Evolutionary conservation across 495 filamentous ascomycete species (phyloP).

Genomic region (Bacidia rubella): DNA sequence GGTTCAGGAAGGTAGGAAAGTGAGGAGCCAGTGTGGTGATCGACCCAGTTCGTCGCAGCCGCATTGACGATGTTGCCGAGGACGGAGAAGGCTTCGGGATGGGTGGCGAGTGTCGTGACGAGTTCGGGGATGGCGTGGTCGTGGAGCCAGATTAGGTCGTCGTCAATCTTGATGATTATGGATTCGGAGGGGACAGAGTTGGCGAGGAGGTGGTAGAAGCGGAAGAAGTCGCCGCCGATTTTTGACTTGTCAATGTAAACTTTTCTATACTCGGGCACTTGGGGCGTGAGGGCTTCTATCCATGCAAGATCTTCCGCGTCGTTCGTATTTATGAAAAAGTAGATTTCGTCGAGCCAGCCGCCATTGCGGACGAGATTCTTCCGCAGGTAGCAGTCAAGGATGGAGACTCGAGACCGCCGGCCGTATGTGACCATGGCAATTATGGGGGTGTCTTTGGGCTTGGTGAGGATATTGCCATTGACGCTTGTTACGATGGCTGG

Average conservation of each 20-base stretch:
- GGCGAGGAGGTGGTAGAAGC: slow-evolving; percentile 20
- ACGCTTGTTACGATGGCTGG: too few species aligned
- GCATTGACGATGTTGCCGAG: slow-evolving; percentile 33
- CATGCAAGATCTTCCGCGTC: slow-evolving; percentile 28
- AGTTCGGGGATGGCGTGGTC: slow-evolving; percentile 29
- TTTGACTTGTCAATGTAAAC: slow-evolving; percentile 16
- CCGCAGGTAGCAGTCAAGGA: slow-evolving; percentile 33
- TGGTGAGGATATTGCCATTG: too few species aligned
- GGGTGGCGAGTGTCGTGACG: slow-evolving; percentile 24
- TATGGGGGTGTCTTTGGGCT: slow-evolving; percentile 23
- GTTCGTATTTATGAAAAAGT: slow-evolving; percentile 30
- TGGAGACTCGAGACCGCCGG: slow-evolving; percentile 27
- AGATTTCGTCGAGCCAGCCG: slow-evolving; percentile 32
- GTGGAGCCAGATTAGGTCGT: slow-evolving; percentile 32
- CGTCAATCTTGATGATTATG: slow-evolving; percentile 36
- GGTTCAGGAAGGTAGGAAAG: slow-evolving; percentile 30
- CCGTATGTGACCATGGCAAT: slow-evolving; percentile 34
- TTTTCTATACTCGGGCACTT: slow-evolving; percentile 5
- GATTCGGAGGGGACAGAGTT: slow-evolving; percentile 24
- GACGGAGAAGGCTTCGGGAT: slow-evolving; percentile 28
- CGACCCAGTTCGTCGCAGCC: slow-evolving; percentile 27
- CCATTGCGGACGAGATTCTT: slow-evolving; percentile 31
- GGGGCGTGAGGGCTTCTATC: slow-evolving; percentile 17
- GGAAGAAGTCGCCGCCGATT: slow-evolving; percentile 10
- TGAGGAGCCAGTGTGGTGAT: slow-evolving; percentile 29